Evolutionary conservation across 2,329 filamentous ascomycete species (phyloP), one percentile per base, ranked within the genome.

Genomic region (Trichoderma citrinoviride): DNA sequence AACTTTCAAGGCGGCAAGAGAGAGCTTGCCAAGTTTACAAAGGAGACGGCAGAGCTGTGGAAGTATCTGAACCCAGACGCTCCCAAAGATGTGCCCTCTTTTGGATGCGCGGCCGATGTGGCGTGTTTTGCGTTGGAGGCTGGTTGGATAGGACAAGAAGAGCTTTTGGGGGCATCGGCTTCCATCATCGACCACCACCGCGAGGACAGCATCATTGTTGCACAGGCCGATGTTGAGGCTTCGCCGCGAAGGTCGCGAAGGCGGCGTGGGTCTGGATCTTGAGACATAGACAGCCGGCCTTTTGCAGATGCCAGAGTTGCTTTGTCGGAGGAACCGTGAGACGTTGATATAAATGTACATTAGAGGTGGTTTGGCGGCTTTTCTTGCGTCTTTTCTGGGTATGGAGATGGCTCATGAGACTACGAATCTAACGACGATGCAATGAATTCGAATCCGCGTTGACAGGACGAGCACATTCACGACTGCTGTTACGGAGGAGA

Each of bases 101-200:
- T 87, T 69, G 79, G 79, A 2, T 82, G 81, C 54, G 84, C 85
- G 2, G 84, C 79, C 14, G 85, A 87, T 66, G 78, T 87, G 19
- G 82, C 87, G 37, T 76, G 80, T 56, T 87, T 85, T 70, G 83
- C 83, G 3, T 77, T 85, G 12, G 85, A 87, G 73, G 78, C 82
- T 1, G 84, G 83, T 6, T 87, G 85, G 85, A 75, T 87, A 50
- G 78, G 77, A 1, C 79, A 83, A 69, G 79, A 79, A 19, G 84
- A 87, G 73, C 71, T 87, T 46, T 73, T 78, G 25, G 82, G 77
- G 4, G 68, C 70, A 2, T 74, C 72, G 14, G 71, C 71, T 14
- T 79, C 77, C 12, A 67, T 78, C 41, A 41, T 78, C 12, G 76
- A 78, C 54, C 70, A 73, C 12, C 76, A 78, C 54, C 70, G 73